A percentile compares a stretch with the other conserved stretches of the same genome.
Evolutionary conservation across 1,139 yeast species (phyloP).

Genomic region (Debaryomycetaceae sp.): DNA sequence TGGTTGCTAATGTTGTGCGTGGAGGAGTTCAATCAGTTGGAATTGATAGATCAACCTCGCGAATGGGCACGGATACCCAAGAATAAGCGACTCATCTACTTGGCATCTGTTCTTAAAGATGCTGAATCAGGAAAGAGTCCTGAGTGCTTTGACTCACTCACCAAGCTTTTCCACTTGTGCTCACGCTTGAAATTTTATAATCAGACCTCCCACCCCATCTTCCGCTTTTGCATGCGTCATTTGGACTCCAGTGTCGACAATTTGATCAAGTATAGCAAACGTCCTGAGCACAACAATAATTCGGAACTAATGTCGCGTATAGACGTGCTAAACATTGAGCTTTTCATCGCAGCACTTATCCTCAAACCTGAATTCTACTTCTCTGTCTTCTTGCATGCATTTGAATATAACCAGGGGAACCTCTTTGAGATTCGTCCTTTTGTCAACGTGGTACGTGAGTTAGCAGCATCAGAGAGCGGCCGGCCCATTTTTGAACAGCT

Average conservation of each 20-base stretch:
- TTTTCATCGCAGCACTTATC: constrained; percentile 32
- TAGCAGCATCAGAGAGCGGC: constrained; percentile 21
- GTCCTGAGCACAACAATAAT: constrained; percentile 3
- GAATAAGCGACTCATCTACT: constrained; percentile 19
- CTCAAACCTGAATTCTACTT: constrained; percentile 27
- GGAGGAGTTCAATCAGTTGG: constrained; percentile 25
- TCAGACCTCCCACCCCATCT: constrained; percentile 26
- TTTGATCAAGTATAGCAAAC: constrained; percentile 6
- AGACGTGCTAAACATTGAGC: constrained; percentile 23
- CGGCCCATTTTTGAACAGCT: constrained; percentile 12
- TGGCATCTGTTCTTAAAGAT: constrained; percentile 24
- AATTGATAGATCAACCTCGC: constrained; percentile 2
- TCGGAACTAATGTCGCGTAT: constrained; percentile 6
- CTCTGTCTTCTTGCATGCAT: constrained; percentile 14
- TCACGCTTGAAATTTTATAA: constrained; percentile 19
- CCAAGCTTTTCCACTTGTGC: constrained; percentile 33
- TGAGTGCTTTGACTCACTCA: constrained; percentile 32
- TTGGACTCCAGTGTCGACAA: constrained; percentile 28
- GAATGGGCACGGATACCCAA: constrained; percentile 13
- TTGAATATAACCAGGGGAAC: constrained; percentile 16
- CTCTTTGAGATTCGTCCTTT: constrained; percentile 20
- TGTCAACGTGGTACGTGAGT: constrained; percentile 28
- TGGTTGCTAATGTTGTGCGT: constrained; percentile 27
- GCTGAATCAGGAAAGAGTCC: constrained; percentile 23
- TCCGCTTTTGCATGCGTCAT: constrained; percentile 28